Base-by-base conservation (phyloP, 164 flowering plant genomes). In the Santalum album region DNA sequence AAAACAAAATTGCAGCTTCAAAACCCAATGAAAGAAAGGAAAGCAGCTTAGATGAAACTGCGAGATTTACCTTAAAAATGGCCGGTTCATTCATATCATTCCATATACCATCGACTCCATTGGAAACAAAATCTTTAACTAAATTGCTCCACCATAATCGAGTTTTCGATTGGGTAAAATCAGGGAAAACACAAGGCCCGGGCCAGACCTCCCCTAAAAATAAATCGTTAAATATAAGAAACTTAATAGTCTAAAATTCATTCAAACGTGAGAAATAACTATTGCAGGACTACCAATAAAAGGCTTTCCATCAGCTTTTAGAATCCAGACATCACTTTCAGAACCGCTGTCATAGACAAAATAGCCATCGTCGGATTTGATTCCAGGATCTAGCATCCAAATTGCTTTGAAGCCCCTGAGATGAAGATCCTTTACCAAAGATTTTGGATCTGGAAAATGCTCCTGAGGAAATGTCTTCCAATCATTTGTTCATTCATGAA, bases 1-100 rank as follows among this genome's bases (percentile, higher is more conserved):
- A 55, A 64, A 65, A 25, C 17, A 61, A 54, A 38, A 26, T 42
- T 42, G 45, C 2, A 25, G 55, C 53, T 48, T 39, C 19, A 61
- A 38, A 36, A 9, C 40, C 2, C 12, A 36, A 6, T 36, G 40
- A 38, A 32, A 22, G 12, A 45, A 49, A 45, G 1, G 20, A 7
- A 32, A 54, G 25, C 64, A 57, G 55, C n/a, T n/a, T n/a, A n/a
- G n/a, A n/a, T n/a, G n/a, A 11, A 49, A 12, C 23, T 11, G 22
- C 32, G 24, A 21, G 15, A 50, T 45, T 60, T 54, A 83, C 98
- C 94, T 83, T 88, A 57, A 92, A 88, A 54, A 88, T 65, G 51
- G 98, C 86, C 29, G 98, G 98, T 65, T 92, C 98, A 72, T 92
- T 92, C 98, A 92, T 92, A 67, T 92, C 98, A 67, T 92, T 92